Percentiles rank a stretch among this genome's conserved stretches.
phyloP scores from a whole-genome alignment of 139 green algal genomes.

The Micractinium conductrix region DNA sequence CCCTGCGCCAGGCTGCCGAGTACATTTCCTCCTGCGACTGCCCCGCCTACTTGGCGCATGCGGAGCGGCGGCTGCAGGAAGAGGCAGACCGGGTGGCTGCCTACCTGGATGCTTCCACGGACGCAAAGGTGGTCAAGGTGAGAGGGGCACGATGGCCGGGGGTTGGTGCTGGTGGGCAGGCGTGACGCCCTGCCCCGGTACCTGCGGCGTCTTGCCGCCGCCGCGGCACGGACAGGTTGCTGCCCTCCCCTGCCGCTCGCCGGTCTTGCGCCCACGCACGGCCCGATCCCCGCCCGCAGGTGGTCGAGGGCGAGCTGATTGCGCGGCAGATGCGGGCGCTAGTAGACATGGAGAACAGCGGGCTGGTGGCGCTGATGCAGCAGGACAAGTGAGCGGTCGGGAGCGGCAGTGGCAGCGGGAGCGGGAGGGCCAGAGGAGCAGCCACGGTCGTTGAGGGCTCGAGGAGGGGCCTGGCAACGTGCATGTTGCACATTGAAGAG shows the following conservation, averaged over 20 bases:
- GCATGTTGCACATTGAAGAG: too few species aligned
- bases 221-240: too few species aligned
- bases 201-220: too few species aligned
- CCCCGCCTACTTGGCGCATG: slow-evolving; percentile 88
- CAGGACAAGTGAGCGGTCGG: slow-evolving; percentile 83
- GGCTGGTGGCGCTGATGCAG: slow-evolving; percentile 84
- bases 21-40: slow-evolving; percentile 82
- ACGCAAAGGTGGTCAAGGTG: slow-evolving; percentile 27
- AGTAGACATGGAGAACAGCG: slow-evolving; percentile 94
- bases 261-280: background rate
- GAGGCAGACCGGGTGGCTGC: slow-evolving; percentile 79
- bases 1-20: slow-evolving; percentile 85
- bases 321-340: slow-evolving; percentile 81
- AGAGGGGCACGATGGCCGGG: background rate
- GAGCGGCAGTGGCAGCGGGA: too few species aligned
- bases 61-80: slow-evolving; percentile 87
- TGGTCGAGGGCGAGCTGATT: slow-evolving; percentile 92
- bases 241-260: background rate
- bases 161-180: too few species aligned
- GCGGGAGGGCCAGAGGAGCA: too few species aligned
- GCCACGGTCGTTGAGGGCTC: too few species aligned
- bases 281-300: slow-evolving; percentile 17
- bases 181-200: too few species aligned
- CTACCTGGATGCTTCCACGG: slow-evolving; percentile 24
- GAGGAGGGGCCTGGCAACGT: too few species aligned